phyloP scores from a whole-genome alignment of 306 rosid genomes.

The Carpinus viminea region DNA sequence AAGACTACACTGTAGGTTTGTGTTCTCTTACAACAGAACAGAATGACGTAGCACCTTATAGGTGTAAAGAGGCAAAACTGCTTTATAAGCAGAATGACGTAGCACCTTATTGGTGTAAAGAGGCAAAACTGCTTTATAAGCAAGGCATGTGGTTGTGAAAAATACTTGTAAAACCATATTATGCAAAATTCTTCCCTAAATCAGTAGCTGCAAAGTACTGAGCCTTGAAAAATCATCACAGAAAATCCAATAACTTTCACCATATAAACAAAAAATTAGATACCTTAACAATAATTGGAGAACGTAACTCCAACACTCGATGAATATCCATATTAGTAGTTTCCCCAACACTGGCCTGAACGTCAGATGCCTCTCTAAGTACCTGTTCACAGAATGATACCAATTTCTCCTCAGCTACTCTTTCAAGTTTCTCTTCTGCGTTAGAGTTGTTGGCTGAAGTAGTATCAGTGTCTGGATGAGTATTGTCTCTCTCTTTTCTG shows the following conservation, averaged over 20 bases:
- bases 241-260: conserved; percentile 1
- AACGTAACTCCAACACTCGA: conserved; percentile 85
- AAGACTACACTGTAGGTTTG: neutral
- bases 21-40: neutral
- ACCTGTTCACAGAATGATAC: conserved; percentile 89
- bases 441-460: conserved; percentile 37
- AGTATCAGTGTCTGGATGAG: conserved; percentile 38
- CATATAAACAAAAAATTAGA: conserved; percentile 5
- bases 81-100: neutral
- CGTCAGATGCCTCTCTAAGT: conserved; percentile 93
- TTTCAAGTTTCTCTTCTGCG: conserved; percentile 65
- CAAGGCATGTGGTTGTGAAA: neutral
- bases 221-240: neutral
- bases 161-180: neutral
- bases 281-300: conserved; percentile 92
- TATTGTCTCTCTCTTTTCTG: conserved; percentile 37
- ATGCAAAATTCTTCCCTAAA: conserved; percentile 5
- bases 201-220: neutral
- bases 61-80: neutral
- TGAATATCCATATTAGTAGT: conserved; percentile 84
- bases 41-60: neutral
- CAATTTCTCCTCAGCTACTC: conserved; percentile 85
- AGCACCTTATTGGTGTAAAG: neutral
- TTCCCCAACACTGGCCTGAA: conserved; percentile 81
- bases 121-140: neutral